Base-by-base conservation (phyloP, 768 basidiomycete genomes). In the Tylopilus vinaceipallidus region DNA sequence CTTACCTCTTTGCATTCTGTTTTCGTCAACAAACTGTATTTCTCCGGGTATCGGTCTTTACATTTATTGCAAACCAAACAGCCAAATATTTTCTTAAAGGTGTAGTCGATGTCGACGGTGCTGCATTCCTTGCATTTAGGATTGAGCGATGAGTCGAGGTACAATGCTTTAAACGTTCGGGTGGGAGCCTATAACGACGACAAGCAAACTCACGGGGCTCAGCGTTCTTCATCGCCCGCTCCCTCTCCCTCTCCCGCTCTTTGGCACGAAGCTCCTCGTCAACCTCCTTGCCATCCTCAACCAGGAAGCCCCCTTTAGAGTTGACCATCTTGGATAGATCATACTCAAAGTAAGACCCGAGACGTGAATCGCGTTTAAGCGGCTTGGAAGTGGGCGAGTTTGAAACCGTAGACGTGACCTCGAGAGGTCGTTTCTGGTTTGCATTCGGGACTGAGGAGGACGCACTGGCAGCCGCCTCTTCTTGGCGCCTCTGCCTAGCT, bases 241-340 rank as follows among this genome's bases (percentile, higher is more conserved):
- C 78, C 60, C 82, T 73, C 71, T 95, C 90, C 40, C 91, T 73
- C 66, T 89, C 84, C 58, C 84, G 86, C 70, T 94, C 88, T 65
- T 87, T 88, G 54, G 83, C 71, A 40, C 82, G 75, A 52, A 83
- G 69, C 22, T 88, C 84, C 49, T 90, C 91, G 59, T 91, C 84
- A 2, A 82, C 77, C 54, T 89, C 88, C 56, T 83, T 82, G n/a
- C 82, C 84, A 37, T 95, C 94, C 55, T 95, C 91, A 6, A 95
- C 76, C 61, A 99, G 70, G 68, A 98, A 99, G 1, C 97, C 97
- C 43, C 95, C 97, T 65, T 94, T 89, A 8, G 93, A 87, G 67
- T 99, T 98, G 62, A 93, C 86, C 84, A 98, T 90, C 75, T 97
- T 98, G 12, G 89, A 89, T 13, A 98, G 70, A 67, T 98, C 95